A percentile compares a stretch with the other conserved stretches of the same genome.
These are phyloP conservation scores for Ophiosphaerella narmari DNA, from an alignment of 2,329 filamentous ascomycete species.

Conservation along the genomic window DNA sequence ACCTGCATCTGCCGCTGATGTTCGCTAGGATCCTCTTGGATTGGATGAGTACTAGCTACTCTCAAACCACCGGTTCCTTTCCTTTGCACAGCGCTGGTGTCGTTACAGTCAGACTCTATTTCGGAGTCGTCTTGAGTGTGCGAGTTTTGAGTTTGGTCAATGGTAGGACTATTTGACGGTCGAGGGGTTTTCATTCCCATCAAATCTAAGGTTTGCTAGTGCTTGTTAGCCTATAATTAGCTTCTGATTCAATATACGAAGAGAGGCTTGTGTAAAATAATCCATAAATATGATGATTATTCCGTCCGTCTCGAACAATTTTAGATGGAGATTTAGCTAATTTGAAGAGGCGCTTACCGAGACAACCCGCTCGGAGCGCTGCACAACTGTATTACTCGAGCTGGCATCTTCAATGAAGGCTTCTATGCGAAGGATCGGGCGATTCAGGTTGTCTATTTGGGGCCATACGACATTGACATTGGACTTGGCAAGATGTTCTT, in stretches of 20 bases:
- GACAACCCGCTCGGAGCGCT: constrained; percentile 29
- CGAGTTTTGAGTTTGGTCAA: constrained; percentile 2
- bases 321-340: neutral
- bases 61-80: constrained; percentile 36
- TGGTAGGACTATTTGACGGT: constrained; percentile 26
- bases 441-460: constrained; percentile 24
- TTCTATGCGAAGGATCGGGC: constrained; percentile 35
- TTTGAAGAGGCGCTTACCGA: constrained; percentile 25
- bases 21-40: constrained; percentile 37
- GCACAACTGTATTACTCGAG: constrained; percentile 7
- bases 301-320: too few relatives aligned
- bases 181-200: constrained; percentile 29
- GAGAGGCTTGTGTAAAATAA: neutral
- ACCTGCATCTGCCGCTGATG: constrained; percentile 41
- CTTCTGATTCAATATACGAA: too few relatives aligned
- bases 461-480: constrained; percentile 33
- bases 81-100: constrained; percentile 12
- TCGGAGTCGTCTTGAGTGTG: constrained; percentile 3
- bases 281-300: too few relatives aligned
- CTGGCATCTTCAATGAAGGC: constrained; percentile 38
- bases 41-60: constrained; percentile 29
- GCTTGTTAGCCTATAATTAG: constrained; percentile 9
- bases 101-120: neutral
- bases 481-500: constrained; percentile 32
- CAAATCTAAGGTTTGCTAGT: constrained; percentile 32